Conservation (phyloP, 2,329 filamentous ascomycete genomes). For the Fusarium sp. region DNA sequence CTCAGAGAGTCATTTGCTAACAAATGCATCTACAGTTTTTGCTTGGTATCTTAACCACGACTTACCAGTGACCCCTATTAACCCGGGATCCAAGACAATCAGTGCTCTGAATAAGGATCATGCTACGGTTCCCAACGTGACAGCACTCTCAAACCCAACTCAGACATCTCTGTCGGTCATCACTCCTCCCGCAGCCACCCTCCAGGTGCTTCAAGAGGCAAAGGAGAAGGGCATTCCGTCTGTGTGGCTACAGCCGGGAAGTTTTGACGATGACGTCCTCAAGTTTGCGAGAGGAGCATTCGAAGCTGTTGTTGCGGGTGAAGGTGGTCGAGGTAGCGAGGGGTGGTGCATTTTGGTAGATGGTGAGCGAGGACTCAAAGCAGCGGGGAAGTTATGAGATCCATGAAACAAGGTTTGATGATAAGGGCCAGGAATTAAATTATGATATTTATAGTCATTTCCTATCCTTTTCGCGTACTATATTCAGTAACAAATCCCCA, state of each 20-base stretch:
- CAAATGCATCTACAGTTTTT: constrained; percentile 70
- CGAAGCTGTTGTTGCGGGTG: constrained; percentile 73
- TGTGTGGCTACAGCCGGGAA: constrained; percentile 92
- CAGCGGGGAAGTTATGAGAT: constrained; percentile 62
- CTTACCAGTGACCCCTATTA: constrained; percentile 84
- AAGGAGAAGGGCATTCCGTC: constrained; percentile 76
- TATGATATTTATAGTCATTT: not conserved
- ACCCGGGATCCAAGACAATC: constrained; percentile 76
- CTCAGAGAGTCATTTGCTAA: constrained; percentile 5
- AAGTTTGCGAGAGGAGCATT: constrained; percentile 74
- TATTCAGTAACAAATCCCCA: not conserved
- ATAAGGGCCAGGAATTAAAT: not conserved
- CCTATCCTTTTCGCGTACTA: not conserved
- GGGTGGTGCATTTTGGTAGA: constrained; percentile 92
- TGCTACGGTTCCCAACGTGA: constrained; percentile 72
- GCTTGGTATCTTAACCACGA: constrained; percentile 85
- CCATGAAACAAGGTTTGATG: no score
- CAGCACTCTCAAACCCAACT: constrained; percentile 71
- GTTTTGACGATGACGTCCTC: constrained; percentile 81
- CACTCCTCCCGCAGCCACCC: constrained; percentile 83
- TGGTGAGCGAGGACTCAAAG: constrained; percentile 72
- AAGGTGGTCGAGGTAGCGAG: constrained; percentile 73
- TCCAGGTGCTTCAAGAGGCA: constrained; percentile 79
- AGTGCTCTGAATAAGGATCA: constrained; percentile 68
- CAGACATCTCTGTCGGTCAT: constrained; percentile 86